Evolutionary conservation across 2,329 filamentous ascomycete genomes (phyloP).

Genomic region (Fusarium pseudoanthophilum): DNA sequence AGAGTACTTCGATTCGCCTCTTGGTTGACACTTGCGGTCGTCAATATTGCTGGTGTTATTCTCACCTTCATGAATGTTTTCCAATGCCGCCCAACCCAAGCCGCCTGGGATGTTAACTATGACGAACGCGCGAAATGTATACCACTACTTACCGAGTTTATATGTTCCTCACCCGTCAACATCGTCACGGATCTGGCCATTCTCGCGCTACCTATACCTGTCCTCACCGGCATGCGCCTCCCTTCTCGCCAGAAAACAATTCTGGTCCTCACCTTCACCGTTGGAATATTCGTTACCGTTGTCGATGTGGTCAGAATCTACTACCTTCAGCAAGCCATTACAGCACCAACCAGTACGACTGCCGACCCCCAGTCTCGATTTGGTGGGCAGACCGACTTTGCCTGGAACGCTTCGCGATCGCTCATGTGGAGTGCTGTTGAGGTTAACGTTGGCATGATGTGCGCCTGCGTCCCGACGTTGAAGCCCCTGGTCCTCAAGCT

Average conservation of each 20-base stretch:
- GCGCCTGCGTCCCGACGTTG: conserved; percentile 89
- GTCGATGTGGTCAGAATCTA: conserved; percentile 92
- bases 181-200: conserved; percentile 92
- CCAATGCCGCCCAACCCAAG: conserved; percentile 80
- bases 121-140: conserved; percentile 58
- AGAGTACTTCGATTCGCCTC: conserved; percentile 82
- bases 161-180: conserved; percentile 86
- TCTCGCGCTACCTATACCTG: conserved; percentile 86
- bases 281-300: conserved; percentile 87
- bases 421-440: conserved; percentile 96
- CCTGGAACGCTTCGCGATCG: conserved; percentile 82
- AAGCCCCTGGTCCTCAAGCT: conserved; percentile 82
- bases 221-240: conserved; percentile 86
- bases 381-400: conserved; percentile 64
- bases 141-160: conserved; percentile 70
- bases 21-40: conserved; percentile 79
- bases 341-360: conserved; percentile 52
- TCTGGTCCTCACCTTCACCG: conserved; percentile 83
- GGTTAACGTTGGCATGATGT: conserved; percentile 89
- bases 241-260: conserved; percentile 89
- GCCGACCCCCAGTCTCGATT: conserved; percentile 57
- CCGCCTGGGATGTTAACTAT: conserved; percentile 67
- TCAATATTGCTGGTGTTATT: conserved; percentile 81
- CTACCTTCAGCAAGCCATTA: conserved; percentile 81
- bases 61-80: conserved; percentile 89